These are phyloP conservation scores for Rhizopus delemar DNA, from an alignment of 371 early-diverging fungal species.

Conservation along the genomic window DNA sequence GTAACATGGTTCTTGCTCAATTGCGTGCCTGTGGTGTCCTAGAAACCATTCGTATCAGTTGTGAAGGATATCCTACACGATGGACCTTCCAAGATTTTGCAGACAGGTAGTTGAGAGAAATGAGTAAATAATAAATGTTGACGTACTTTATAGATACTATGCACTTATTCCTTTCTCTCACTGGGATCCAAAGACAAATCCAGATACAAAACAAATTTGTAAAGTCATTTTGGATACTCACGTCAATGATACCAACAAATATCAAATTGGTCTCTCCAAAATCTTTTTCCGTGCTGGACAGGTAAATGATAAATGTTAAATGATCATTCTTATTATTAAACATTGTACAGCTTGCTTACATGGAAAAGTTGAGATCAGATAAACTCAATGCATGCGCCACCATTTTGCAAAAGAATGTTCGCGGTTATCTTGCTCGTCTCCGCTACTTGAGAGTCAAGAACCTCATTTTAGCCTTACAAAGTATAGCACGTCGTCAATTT, in stretches of 20 bases:
- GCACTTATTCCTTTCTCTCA: constrained; percentile 71
- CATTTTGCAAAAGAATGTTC: constrained; percentile 86
- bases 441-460: constrained; percentile 60
- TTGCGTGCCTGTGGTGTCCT: constrained; percentile 99
- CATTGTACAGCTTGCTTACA: constrained; percentile 68
- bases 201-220: constrained; percentile 57
- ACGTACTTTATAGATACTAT: constrained; percentile 67
- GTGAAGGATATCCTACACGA: constrained; percentile 98
- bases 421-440: constrained; percentile 69
- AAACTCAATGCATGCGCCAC: constrained; percentile 75
- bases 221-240: constrained; percentile 66
- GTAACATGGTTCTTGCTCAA: constrained; percentile 92
- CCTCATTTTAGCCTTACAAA: constrained; percentile 61
- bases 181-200: constrained; percentile 59
- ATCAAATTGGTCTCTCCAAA: constrained; percentile 95
- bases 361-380: constrained; percentile 89
- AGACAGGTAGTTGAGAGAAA: constrained; percentile 31
- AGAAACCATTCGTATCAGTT: constrained; percentile 98
- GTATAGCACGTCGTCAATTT: constrained; percentile 59
- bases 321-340: neutral
- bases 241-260: constrained; percentile 82
- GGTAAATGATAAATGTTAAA: constrained; percentile 14
- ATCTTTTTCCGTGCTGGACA: constrained; percentile 99
- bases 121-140: neutral
- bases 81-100: constrained; percentile 94